These are phyloP conservation scores for Volutella citrinella DNA, from an alignment of 2,329 filamentous ascomycete species.

Conservation along the genomic window DNA sequence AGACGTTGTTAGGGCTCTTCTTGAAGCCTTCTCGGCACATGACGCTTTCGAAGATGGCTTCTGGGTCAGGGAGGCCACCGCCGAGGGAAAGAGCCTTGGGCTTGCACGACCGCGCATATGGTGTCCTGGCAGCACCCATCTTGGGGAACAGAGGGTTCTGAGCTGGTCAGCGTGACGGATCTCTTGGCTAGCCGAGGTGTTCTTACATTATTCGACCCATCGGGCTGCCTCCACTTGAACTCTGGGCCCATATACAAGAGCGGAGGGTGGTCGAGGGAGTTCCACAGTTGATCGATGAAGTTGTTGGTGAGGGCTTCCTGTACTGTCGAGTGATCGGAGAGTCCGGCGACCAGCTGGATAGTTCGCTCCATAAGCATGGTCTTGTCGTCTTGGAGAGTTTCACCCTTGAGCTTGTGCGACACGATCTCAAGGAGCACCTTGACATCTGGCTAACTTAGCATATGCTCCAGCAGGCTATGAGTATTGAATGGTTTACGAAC, in stretches of 20 bases:
- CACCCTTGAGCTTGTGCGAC: constrained; percentile 60
- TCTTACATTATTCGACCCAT: constrained; percentile 65
- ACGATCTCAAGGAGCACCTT: constrained; percentile 61
- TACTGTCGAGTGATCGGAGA: constrained; percentile 60
- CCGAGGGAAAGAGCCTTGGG: constrained; percentile 58
- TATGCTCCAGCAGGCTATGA: too few species aligned
- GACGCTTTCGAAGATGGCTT: constrained; percentile 58
- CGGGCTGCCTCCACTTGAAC: constrained; percentile 63
- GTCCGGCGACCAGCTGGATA: constrained; percentile 65
- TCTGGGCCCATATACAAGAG: constrained; percentile 61
- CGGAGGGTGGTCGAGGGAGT: constrained; percentile 69
- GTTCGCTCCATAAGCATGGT: constrained; percentile 74
- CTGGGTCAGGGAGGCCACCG: constrained; percentile 65
- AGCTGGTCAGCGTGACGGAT: constrained; percentile 7
- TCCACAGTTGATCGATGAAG: constrained; percentile 69
- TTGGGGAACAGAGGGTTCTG: constrained; percentile 63
- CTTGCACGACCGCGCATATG: constrained; percentile 64
- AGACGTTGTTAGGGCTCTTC: constrained; percentile 68
- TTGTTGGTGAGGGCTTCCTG: constrained; percentile 62
- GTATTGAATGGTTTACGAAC: too few species aligned
- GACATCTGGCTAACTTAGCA: constrained; percentile 46
- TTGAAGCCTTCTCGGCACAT: constrained; percentile 52
- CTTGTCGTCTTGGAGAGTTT: constrained; percentile 66
- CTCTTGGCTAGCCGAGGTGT: too few species aligned
- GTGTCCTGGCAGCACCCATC: constrained; percentile 64